Evolutionary conservation across 2,329 filamentous ascomycete genomes (phyloP).

Genomic region (Colletotrichum spaethianum): DNA sequence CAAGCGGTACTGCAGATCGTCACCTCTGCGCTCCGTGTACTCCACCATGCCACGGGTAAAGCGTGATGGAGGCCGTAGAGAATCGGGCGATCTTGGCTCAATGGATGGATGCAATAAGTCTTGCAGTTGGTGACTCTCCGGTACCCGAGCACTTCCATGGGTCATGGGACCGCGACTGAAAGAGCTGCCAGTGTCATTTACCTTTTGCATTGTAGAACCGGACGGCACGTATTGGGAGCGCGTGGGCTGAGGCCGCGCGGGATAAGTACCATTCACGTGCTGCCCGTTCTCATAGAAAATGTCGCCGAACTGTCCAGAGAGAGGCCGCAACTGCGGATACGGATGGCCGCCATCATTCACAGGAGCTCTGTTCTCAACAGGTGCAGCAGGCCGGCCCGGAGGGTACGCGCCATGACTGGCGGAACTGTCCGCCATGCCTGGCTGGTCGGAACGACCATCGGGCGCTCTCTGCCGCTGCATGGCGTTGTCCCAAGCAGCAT

Average conservation of each 20-base stretch:
- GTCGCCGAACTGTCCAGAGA: conserved; percentile 30
- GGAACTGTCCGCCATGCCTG: conserved; percentile 24
- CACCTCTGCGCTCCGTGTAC: conserved; percentile 31
- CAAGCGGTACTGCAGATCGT: conserved; percentile 13
- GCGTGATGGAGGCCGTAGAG: conserved; percentile 17
- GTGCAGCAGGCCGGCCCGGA: conserved; percentile 12
- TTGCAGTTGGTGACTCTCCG: conserved; percentile 49
- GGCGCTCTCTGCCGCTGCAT: conserved; percentile 27
- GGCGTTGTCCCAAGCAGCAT: conserved; percentile 34
- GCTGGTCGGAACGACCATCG: background rate
- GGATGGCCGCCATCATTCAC: conserved; percentile 42
- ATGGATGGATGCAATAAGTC: conserved; percentile 64
- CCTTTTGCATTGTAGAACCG: conserved; percentile 42
- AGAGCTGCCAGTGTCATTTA: conserved; percentile 45
- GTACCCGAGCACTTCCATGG: conserved; percentile 40
- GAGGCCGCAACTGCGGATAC: conserved; percentile 20
- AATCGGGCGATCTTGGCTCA: conserved; percentile 58
- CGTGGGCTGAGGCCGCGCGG: background rate
- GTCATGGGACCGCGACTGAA: conserved; percentile 43
- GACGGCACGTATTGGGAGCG: conserved; percentile 33
- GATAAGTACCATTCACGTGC: conserved; percentile 6
- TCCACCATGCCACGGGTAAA: conserved; percentile 23
- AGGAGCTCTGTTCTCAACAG: conserved; percentile 18
- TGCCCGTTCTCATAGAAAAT: conserved; percentile 44
- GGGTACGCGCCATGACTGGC: conserved; percentile 36